Evolutionary conservation across 345 rosid genomes (phyloP).

Genomic region (Kandelia obovata): DNA sequence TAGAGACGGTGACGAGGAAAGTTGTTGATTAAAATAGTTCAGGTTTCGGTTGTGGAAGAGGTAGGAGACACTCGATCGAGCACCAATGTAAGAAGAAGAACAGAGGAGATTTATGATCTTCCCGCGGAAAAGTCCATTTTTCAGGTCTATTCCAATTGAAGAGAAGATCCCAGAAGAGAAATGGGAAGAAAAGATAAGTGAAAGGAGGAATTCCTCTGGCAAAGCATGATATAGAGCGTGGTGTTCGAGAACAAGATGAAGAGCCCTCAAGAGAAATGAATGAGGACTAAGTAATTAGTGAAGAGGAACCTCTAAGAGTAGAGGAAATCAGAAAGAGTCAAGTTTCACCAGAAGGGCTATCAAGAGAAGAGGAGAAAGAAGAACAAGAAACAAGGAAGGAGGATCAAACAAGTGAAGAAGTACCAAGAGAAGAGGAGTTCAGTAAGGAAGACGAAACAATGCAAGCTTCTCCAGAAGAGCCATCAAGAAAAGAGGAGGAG

Average conservation of each 20-base stretch:
- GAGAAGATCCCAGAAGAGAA: conserved; percentile 12
- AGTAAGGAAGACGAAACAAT: not conserved
- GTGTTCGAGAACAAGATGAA: not conserved
- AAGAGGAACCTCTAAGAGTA: not conserved
- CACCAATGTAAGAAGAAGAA: conserved; percentile 4
- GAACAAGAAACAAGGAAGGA: not conserved
- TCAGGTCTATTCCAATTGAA: conserved; percentile 9
- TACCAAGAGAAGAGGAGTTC: not conserved
- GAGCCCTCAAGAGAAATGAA: not conserved
- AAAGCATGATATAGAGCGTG: not conserved
- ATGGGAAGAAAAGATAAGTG: not conserved
- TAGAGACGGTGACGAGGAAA: conserved; percentile 32
- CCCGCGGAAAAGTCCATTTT: not conserved
- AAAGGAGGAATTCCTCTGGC: conserved; percentile 11
- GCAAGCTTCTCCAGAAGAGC: not conserved
- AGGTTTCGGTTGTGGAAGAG: conserved; percentile 23
- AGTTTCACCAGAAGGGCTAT: not conserved
- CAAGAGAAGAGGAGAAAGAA: not conserved
- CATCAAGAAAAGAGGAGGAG: not conserved
- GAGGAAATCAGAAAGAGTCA: not conserved
- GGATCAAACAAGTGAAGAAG: not conserved
- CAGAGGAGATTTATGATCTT: not conserved
- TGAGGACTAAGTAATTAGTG: not conserved
- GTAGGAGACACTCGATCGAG: conserved; percentile 9
- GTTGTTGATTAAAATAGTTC: conserved; percentile 37